phyloP scores from a whole-genome alignment of 768 basidiomycete genomes.

The Paxillus ammoniavirescens region DNA sequence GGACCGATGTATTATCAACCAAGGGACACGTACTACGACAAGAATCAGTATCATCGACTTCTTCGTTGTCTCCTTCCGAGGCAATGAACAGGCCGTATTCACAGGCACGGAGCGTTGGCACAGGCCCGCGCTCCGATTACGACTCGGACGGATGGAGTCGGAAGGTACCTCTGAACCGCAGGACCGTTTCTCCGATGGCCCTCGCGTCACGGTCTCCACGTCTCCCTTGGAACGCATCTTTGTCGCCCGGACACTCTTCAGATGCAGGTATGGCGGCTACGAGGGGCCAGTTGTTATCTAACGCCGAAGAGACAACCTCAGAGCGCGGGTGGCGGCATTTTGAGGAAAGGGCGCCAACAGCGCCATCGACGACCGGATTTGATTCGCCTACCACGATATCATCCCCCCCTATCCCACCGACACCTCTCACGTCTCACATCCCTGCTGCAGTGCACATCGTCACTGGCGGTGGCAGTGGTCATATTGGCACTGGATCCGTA shows the following conservation, averaged over 20 bases:
- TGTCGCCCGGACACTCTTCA: conserved; percentile 43
- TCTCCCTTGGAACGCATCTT: conserved; percentile 35
- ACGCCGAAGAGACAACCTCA: conserved; percentile 19
- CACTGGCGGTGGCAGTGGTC: conserved; percentile 29
- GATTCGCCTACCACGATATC: conserved; percentile 41
- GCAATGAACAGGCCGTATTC: conserved; percentile 35
- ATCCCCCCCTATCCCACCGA: conserved; percentile 38
- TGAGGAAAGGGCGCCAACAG: conserved; percentile 9
- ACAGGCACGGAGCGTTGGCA: conserved; percentile 15
- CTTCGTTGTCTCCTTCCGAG: conserved; percentile 62
- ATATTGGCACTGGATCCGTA: conserved; percentile 28
- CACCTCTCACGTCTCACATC: conserved; percentile 32
- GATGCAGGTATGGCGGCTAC: conserved; percentile 37
- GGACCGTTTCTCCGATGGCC: conserved; percentile 73
- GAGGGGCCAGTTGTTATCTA: conserved; percentile 12
- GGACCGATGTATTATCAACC: conserved; percentile 47
- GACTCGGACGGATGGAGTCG: conserved; percentile 63
- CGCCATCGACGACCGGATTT: conserved; percentile 9
- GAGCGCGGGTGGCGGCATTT: conserved; percentile 32
- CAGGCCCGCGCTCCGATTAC: conserved; percentile 43
- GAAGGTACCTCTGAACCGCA: conserved; percentile 61
- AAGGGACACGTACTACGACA: conserved; percentile 42
- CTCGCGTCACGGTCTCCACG: conserved; percentile 42
- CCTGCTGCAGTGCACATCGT: conserved; percentile 23
- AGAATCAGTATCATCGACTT: conserved; percentile 62